Base-by-base conservation (phyloP, 2,329 filamentous ascomycete species). In the Monascus ruber region DNA sequence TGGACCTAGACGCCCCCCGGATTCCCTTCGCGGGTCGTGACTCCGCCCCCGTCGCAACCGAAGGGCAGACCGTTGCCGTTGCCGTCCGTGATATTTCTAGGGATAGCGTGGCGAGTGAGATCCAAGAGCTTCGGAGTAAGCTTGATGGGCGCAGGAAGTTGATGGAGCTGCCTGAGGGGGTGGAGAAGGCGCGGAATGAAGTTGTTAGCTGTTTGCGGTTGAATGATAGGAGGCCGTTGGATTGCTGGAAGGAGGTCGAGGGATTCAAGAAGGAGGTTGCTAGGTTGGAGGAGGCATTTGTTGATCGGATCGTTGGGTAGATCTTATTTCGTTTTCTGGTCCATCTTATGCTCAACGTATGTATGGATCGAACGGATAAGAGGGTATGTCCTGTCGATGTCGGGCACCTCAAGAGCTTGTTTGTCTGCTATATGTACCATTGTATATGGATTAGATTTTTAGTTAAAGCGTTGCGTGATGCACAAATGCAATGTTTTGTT, bases 231-330 rank as follows among this genome's bases (percentile, higher is more conserved):
- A 76, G 86, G 62, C 88, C 89, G 59, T 70, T 95, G 58, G 85
- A 95, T 70, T 96, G 89, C 74, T 95, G 85, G 83, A 75, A 80
- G 64, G 87, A 95, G 74, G 86, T 95, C 24, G 83, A 93, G 68
- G 72, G 71, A 17, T 96, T 96, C 65, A 94, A 88, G 76, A 74
- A 76, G 53, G 85, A 94, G 72, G 88, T 96, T 37, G 78, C 83
- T 51, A 79, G 77, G 68, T 64, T 95, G 64, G 89, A 95, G 75
- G 81, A 78, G 65, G 73, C 72, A 25, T 96, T 93, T 77, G 85
- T 95, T 29, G 82, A 93, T 58, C 85, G 81, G 68, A 79, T 93
- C 52, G 59, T 66, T 40, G 62, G 62, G 50, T 66, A 56, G 39
- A 47, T 44, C 35, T 17, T 17, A n/a, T 17, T 17, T 17, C 17